Evolutionary conservation across 1,284 basidiomycete genomes (phyloP), one percentile per base, ranked within the genome.

Genomic region (Ustilago loliicola): DNA sequence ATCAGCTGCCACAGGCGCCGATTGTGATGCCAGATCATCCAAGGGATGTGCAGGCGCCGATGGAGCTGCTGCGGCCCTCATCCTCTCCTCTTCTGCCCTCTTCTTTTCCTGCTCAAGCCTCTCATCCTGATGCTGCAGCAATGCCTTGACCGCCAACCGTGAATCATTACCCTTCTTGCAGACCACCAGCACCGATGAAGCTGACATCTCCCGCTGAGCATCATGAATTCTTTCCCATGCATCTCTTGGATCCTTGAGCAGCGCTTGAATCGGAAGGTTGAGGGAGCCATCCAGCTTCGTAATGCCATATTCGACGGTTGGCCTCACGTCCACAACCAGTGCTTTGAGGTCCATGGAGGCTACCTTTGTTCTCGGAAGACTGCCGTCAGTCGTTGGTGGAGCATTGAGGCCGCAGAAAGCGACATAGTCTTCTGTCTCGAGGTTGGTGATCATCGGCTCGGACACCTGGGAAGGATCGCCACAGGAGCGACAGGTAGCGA

Each of bases 271-370:
- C 0, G 93, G 92, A 3, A 94, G 85, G 80, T 92, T 95, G 61
- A 87, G 89, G 5, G 94, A 94, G 0, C 88, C 88, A 3, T 92
- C 91, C 25, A 98, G 86, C 61, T 91, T 90, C 74, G 94, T 95
- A 47, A 99, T 98, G 0, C 91, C 92, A 85, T 92, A 98, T 86
- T 98, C 96, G 0, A 90, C 90, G 36, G 88, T 87, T 1, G 94
- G 90, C 19, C 97, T 90, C 7, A 97, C 95, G 80, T 99, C 97
- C 19, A 99, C 88, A 10, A 98, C 23, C 15, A 84, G 42, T 1
- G 66, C 48, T 19, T 89, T 66, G 42, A 84, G 87, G 73, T 88
- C 82, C 30, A 36, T 89, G 87, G 19, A 84, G 80, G 0, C 91
- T 91, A 83, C 94, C 93, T 1, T 91, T 90, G 29, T 77, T 23